Percentiles rank a stretch among this genome's conserved stretches.
Conservation (phyloP, 257 asterid species). For the Solanum clarkiae region DNA sequence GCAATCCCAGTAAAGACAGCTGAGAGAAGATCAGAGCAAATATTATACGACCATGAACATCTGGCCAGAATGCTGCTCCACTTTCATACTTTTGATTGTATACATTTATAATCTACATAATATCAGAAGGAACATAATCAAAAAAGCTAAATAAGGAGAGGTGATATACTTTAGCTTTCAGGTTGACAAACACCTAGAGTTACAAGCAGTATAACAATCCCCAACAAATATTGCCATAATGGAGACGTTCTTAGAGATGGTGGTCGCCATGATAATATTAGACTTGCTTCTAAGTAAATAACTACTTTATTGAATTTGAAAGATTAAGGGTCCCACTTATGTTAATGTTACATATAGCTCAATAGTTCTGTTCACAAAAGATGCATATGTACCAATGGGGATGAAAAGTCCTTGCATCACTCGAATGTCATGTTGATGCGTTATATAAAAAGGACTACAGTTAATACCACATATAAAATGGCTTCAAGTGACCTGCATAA, state of each 20-base stretch:
- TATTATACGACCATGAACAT: slow-evolving; percentile 73
- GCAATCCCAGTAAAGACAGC: slow-evolving; percentile 62
- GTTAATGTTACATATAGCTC: background rate
- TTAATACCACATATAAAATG: background rate
- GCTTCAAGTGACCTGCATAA: background rate
- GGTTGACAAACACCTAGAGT: background rate
- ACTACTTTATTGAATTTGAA: background rate
- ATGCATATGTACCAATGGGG: background rate
- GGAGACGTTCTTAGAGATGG: background rate
- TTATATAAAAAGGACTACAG: background rate
- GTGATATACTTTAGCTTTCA: background rate
- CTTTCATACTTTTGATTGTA: slow-evolving; percentile 90
- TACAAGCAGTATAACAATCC: background rate
- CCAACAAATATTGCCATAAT: background rate
- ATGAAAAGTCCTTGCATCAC: background rate
- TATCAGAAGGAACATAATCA: background rate
- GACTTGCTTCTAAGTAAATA: background rate
- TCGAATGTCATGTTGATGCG: background rate
- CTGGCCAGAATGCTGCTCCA: slow-evolving; percentile 94
- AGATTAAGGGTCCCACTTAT: background rate
- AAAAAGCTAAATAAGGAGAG: background rate
- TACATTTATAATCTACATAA: slow-evolving; percentile 72
- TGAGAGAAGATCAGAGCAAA: slow-evolving; percentile 71
- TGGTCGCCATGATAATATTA: background rate
- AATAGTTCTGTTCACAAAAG: background rate